These are phyloP conservation scores for Aureobasidium uvarum DNA, from an alignment of 2,329 filamentous ascomycete genomes.

Conservation along the genomic window DNA sequence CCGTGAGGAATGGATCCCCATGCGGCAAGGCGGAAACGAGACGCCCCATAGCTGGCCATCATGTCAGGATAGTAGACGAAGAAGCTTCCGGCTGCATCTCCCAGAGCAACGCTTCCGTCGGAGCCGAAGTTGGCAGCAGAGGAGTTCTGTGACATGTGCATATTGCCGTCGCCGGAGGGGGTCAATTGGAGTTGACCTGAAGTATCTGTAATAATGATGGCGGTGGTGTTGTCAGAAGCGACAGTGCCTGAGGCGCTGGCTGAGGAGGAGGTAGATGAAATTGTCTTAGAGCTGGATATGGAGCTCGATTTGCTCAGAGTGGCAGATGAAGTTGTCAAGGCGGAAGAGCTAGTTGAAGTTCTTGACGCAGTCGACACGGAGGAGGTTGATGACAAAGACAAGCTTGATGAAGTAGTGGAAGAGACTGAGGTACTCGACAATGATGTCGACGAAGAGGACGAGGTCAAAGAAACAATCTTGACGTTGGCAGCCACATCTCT, in stretches of 20 bases:
- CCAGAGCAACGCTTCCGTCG: not conserved
- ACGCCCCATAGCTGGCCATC: slow-evolving; percentile 26
- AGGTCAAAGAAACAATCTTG: not conserved
- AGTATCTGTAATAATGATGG: slow-evolving; percentile 26
- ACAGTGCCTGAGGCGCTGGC: not conserved
- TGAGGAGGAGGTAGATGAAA: not conserved
- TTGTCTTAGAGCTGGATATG: not conserved
- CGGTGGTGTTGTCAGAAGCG: slow-evolving; percentile 1
- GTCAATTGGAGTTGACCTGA: not conserved
- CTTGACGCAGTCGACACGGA: not conserved
- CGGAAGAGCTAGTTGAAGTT: not conserved
- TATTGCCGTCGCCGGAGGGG: slow-evolving; percentile 1
- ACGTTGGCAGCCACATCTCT: slow-evolving; percentile 6
- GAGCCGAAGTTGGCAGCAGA: not conserved
- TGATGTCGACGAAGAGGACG: not conserved
- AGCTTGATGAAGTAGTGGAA: not conserved
- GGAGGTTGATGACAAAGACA: not conserved
- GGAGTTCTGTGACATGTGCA: slow-evolving; percentile 23
- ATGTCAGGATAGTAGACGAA: slow-evolving; percentile 28
- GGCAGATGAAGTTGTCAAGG: not conserved
- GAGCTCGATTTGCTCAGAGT: not conserved
- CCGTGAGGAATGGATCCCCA: slow-evolving; percentile 29
- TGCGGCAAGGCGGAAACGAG: slow-evolving; percentile 28
- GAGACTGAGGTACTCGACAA: not conserved
- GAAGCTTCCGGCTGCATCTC: not conserved